Conservation (phyloP, 2,329 filamentous ascomycete species). For the Apiospora hydei region DNA sequence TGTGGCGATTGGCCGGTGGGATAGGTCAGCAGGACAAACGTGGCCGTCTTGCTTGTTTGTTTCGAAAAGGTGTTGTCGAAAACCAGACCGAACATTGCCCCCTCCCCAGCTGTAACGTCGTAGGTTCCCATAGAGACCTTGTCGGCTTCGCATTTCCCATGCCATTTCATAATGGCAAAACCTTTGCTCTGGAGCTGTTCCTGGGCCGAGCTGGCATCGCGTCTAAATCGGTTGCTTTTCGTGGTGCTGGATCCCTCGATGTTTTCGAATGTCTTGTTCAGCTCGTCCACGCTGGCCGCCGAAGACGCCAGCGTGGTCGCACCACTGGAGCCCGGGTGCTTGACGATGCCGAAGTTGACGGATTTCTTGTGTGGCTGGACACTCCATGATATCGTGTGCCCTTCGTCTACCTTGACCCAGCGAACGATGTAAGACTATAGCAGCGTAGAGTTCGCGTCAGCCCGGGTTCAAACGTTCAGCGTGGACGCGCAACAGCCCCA, state of each 20-base stretch:
- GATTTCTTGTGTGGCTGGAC: conserved; percentile 98
- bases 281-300: conserved; percentile 47
- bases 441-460: not conserved
- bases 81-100: conserved; percentile 93
- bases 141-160: conserved; percentile 95
- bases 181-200: conserved; percentile 71
- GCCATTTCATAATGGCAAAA: conserved; percentile 79
- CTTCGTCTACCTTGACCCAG: conserved; percentile 91
- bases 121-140: conserved; percentile 91
- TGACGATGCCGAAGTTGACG: conserved; percentile 97
- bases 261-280: conserved; percentile 56
- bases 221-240: conserved; percentile 60
- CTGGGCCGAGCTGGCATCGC: conserved; percentile 66
- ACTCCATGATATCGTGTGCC: conserved; percentile 96
- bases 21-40: conserved; percentile 93
- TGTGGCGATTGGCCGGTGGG: conserved; percentile 82
- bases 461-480: not conserved
- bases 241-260: conserved; percentile 45
- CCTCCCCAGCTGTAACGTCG: conserved; percentile 76
- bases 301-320: conserved; percentile 53
- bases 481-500: not conserved
- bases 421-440: conserved; percentile 93
- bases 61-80: conserved; percentile 99
- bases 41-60: conserved; percentile 91
- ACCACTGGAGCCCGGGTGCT: conserved; percentile 81